These are phyloP conservation scores for Thermomucor indicae-seudaticae DNA, from an alignment of 371 early-diverging fungal species.

Conservation along the genomic window DNA sequence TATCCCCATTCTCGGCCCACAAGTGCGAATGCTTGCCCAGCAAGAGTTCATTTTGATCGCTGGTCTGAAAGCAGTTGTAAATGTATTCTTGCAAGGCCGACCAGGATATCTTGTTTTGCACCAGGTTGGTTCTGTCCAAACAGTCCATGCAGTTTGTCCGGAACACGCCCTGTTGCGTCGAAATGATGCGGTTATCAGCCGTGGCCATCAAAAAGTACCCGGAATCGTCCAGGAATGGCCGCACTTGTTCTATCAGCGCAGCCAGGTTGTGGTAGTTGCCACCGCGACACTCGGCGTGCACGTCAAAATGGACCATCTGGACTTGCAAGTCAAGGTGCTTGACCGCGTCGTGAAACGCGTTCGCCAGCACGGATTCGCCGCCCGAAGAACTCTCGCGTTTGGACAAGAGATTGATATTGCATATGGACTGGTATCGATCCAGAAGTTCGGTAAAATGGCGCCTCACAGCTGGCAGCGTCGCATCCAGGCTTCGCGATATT, in stretches of 20 bases:
- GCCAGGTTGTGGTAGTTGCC: conserved; percentile 77
- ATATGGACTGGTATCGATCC: conserved; percentile 69
- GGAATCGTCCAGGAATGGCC: conserved; percentile 42
- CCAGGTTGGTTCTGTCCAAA: conserved; percentile 84
- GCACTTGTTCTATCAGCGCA: conserved; percentile 47
- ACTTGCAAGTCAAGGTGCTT: conserved; percentile 30
- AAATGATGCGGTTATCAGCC: conserved; percentile 49
- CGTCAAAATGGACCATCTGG: conserved; percentile 76
- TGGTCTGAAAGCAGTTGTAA: conserved; percentile 10
- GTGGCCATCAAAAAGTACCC: conserved; percentile 69
- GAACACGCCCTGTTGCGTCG: conserved; percentile 76
- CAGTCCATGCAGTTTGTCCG: conserved; percentile 99
- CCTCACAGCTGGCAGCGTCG: conserved; percentile 74
- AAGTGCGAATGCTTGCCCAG: conserved; percentile 56
- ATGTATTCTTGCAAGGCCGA: conserved; percentile 35
- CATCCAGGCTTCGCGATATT: conserved; percentile 63
- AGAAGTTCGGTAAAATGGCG: conserved; percentile 79
- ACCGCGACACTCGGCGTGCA: conserved; percentile 76
- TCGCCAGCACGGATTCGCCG: conserved; percentile 72
- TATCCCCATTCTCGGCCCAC: conserved; percentile 98
- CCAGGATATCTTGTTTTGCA: conserved; percentile 59
- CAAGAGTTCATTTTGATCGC: conserved; percentile 8
- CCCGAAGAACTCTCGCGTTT: conserved; percentile 57
- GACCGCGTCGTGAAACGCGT: conserved; percentile 64
- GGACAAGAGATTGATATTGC: conserved; percentile 81